These are phyloP conservation scores for Candida endomychidarum DNA, from an alignment of 805 yeast genomes.

Conservation along the genomic window DNA sequence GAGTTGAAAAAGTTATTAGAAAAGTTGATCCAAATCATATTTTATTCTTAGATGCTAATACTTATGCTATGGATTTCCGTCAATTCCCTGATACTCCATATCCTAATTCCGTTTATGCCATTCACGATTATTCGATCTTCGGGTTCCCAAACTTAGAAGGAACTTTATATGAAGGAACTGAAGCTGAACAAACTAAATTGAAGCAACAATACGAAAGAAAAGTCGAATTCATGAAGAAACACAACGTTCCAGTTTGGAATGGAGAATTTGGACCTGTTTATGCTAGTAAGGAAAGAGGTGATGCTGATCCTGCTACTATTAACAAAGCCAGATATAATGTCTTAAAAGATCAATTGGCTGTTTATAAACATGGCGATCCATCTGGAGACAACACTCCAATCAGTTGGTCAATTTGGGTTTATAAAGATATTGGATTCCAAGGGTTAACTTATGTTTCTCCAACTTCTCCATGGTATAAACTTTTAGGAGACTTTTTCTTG, in stretches of 20 bases:
- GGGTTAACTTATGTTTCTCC: slow-evolving; percentile 50
- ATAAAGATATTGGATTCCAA: slow-evolving; percentile 54
- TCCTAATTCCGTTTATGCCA: slow-evolving; percentile 49
- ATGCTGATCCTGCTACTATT: slow-evolving; percentile 33
- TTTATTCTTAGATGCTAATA: slow-evolving; percentile 50
- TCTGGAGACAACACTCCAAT: slow-evolving; percentile 47
- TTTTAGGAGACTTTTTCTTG: slow-evolving; percentile 42
- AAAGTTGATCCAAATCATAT: slow-evolving; percentile 49
- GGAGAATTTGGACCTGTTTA: slow-evolving; percentile 56
- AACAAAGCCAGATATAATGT: slow-evolving; percentile 43
- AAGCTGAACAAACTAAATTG: slow-evolving; percentile 35
- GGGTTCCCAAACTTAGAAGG: slow-evolving; percentile 45
- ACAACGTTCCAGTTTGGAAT: slow-evolving; percentile 52
- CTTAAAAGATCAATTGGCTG: slow-evolving; percentile 45
- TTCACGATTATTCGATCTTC: slow-evolving; percentile 46
- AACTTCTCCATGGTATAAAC: slow-evolving; percentile 40
- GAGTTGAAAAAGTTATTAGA: slow-evolving; percentile 41
- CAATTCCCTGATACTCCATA: slow-evolving; percentile 44
- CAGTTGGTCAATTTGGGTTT: slow-evolving; percentile 53
- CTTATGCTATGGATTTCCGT: slow-evolving; percentile 51
- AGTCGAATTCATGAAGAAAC: slow-evolving; percentile 39
- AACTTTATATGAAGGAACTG: slow-evolving; percentile 33
- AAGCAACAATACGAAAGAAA: slow-evolving; percentile 42
- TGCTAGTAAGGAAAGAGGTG: slow-evolving; percentile 44
- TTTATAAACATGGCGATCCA: slow-evolving; percentile 48